These are phyloP conservation scores for Opeltia flavorubescens DNA, from an alignment of 495 filamentous ascomycete species.

Conservation along the genomic window DNA sequence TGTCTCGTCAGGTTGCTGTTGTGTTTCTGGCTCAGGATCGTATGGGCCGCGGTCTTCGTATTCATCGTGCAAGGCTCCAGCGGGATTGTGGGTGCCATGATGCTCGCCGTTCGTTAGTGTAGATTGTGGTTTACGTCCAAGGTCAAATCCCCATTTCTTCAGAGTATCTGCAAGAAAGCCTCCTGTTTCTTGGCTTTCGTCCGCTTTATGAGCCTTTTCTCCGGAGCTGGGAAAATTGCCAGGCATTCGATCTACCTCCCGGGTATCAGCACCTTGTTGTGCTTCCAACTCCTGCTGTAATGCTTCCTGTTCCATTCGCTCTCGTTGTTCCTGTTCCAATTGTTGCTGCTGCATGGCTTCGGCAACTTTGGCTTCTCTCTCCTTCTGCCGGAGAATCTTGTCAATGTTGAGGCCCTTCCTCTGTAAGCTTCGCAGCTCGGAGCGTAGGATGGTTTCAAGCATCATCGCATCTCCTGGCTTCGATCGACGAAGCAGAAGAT, in stretches of 20 bases:
- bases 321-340: slow-evolving; percentile 56
- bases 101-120: neutral
- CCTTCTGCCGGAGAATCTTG: slow-evolving; percentile 72
- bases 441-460: slow-evolving; percentile 74
- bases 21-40: slow-evolving; percentile 21
- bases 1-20: slow-evolving; percentile 17
- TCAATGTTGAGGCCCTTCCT: slow-evolving; percentile 88
- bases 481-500: slow-evolving; percentile 65
- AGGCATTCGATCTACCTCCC: slow-evolving; percentile 39
- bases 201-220: slow-evolving; percentile 21
- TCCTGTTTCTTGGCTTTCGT: slow-evolving; percentile 18
- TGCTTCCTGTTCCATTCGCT: slow-evolving; percentile 48
- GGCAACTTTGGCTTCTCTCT: slow-evolving; percentile 68
- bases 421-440: slow-evolving; percentile 62
- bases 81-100: neutral
- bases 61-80: slow-evolving; percentile 13
- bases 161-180: slow-evolving; percentile 52
- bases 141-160: slow-evolving; percentile 50
- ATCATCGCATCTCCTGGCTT: slow-evolving; percentile 74
- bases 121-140: slow-evolving; percentile 27
- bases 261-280: slow-evolving; percentile 17
- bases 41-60: slow-evolving; percentile 13
- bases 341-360: slow-evolving; percentile 67
- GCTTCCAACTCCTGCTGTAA: slow-evolving; percentile 29
- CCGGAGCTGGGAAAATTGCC: slow-evolving; percentile 54